Base-by-base conservation (phyloP, 2,329 filamentous ascomycete genomes). In the Hypoxylon sp. region DNA sequence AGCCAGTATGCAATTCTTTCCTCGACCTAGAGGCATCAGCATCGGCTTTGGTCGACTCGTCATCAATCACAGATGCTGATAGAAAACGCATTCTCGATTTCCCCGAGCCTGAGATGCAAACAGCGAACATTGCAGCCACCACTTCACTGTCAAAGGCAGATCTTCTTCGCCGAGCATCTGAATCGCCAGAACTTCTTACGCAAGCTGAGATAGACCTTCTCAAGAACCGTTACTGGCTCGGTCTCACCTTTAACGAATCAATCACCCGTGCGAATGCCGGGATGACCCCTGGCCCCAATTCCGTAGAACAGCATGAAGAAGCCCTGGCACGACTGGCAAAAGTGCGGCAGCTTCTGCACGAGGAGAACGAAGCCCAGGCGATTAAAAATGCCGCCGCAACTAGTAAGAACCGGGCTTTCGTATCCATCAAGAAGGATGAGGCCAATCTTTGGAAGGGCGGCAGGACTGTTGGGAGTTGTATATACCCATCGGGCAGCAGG, bases 111-210 rank as follows among this genome's bases (percentile, higher is more conserved):
- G 32, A 35, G 5, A 35, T 12, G 16, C 32, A 35, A n/a, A 8
- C 11, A n/a, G 13, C 32, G 11, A 35, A 35, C 32, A 35, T 35
- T 15, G 32, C 32, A 20, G 32, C 32, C 16, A 20, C 32, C 17
- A 35, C 32, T 5, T 21, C 32, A 11, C 19, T 35, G 21, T 20
- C 16, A 12, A 35, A 35, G 15, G 3, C 15, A 11, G 17, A 3
- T 8, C 9, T 35, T 4, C 32, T 35, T 6, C 16, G 12, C 16
- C 19, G 17, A 15, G 32, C 32, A 19, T 2, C 19, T 4, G 32
- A 35, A 7, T 20, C 17, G 32, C 32, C 32, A 20, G 19, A 35
- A 7, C 29, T 7, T 4, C 13, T 32, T 8, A 17, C 29, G 7
- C 29, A 32, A 8, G 29, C 29, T 8, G 29, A 32, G 11, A 15